Evolutionary conservation across 1,284 basidiomycete genomes (phyloP), one percentile per base, ranked within the genome.

Genomic region (Microbotryum silenes-acaulis): DNA sequence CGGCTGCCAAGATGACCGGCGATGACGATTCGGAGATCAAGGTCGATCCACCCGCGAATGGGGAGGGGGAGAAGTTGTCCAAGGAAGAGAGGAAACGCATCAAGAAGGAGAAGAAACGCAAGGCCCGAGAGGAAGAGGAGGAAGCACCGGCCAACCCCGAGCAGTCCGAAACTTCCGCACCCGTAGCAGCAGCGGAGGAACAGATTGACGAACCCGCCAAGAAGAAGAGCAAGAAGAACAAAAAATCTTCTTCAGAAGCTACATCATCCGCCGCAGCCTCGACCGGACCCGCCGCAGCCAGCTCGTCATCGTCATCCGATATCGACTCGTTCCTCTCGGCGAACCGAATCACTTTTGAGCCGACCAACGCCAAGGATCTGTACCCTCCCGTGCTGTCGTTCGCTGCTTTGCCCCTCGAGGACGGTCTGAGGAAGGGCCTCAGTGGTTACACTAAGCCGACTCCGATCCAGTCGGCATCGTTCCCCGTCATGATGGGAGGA

Each of bases 391-490:
- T 91, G 63, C 80, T 89, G 52, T 81, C 84, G 10, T 96, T 98
- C 75, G 77, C 81, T 51, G 84, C 91, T 1, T 79, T 83, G 6
- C 78, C 79, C 47, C 81, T 94, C 59, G 84, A 87, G 18, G 75
- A 79, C 6, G 77, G 80, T 16, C 80, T 93, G 27, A 81, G 79
- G 61, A 75, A 75, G 12, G 87, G 84, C 23, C 86, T 91, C 63
- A 77, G 75, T 44, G 72, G 80, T 10, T 99, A 94, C 79, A 82
- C 85, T 62, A 85, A 88, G 71, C 96, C 96, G 0, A 96, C 93
- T 0, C 91, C 94, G 0, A 93, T 99, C 62, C 94, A 98, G 75
- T 86, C 91, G 6, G 96, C 91, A 72, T 86, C 92, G 42, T 99
- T 56, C 88, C 66, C 63, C 42, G 62, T 64, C 56, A 67, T 62